A percentile compares a stretch with the other conserved stretches of the same genome.
Conservation (phyloP, 2,329 filamentous ascomycete species). For the Emmonsiellopsis sp. region DNA sequence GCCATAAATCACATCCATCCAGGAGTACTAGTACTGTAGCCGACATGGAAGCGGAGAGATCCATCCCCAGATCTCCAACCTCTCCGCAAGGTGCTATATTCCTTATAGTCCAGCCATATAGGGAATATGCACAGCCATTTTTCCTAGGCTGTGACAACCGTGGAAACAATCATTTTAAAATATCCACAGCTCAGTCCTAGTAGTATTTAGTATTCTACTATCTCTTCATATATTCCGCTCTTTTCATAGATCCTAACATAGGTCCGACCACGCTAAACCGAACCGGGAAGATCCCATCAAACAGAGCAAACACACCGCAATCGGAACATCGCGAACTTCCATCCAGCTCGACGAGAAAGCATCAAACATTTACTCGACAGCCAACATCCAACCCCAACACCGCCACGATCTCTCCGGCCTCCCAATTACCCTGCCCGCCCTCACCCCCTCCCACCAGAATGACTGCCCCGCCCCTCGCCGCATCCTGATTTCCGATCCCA, state of each 20-base stretch:
- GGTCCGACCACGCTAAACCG: neutral
- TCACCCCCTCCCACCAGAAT: constrained; percentile 1
- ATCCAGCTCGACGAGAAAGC: neutral
- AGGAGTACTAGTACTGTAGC: no score
- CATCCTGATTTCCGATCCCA: neutral
- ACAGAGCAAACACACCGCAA: constrained; percentile 11
- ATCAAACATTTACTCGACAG: neutral
- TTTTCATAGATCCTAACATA: neutral
- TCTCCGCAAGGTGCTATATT: no score
- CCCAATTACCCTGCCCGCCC: neutral
- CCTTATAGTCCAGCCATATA: no score
- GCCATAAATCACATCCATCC: no score
- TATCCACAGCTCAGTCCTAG: no score
- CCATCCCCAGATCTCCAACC: no score
- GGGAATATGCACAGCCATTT: no score
- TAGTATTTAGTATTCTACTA: no score
- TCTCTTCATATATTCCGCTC: no score
- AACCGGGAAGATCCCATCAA: constrained; percentile 6
- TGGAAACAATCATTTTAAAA: no score
- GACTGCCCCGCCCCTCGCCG: neutral
- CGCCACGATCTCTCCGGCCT: neutral
- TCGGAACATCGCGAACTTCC: neutral
- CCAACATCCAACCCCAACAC: neutral
- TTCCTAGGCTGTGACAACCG: no score
- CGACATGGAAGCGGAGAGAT: no score